Evolutionary conservation across 192 early-diverging fungal genomes (phyloP), one percentile per base, ranked within the genome.

Genomic region (Coemansia sp.): DNA sequence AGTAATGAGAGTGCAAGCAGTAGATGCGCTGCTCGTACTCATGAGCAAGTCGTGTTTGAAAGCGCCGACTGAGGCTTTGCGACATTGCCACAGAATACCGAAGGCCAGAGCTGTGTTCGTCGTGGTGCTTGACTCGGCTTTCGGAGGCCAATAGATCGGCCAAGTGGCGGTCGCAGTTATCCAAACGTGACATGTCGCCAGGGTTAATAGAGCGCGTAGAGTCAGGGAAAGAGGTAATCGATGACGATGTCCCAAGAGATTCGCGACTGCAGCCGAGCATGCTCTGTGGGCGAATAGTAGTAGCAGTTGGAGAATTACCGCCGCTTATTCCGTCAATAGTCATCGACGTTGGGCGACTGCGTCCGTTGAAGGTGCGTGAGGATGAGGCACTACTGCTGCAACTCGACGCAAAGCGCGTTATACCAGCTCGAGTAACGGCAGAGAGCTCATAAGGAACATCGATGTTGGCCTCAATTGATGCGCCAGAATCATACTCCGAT

Each of bases 21-120:
- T 81, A 75, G 40, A 81, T 81, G 34, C 78, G 78, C 52, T 81
- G 78, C 64, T 81, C 78, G 56, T 75, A 75, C 47, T 81, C 73
- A 65, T 81, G 78, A 2, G 73, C 61, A 11, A 68, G 34, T 8
- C 59, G 73, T 15, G 73, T 63, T 47, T 81, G 78, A 58, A 81
- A 81, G 10, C 78, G 78, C 8, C 78, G 73, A 60, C 40, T 72
- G 29, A 81, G 41, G 43, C 75, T 81, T 27, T 81, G 73, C 39
- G 78, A 71, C 67, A 75, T 81, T 24, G 78, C 66, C 40, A 81
- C 78, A 1, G 73, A 75, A 60, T 81, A 73, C 52, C 78, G 62
- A 27, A 72, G 69, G 11, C 60, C 52, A n/a, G 68, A 22, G 27
- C 35, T 44, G 15, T 56, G 27, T 22, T 62, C 27, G 3, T 62